Evolutionary conservation across 2,329 filamentous ascomycete genomes (phyloP).

Genomic region (Aspergillus pseudonomiae): DNA sequence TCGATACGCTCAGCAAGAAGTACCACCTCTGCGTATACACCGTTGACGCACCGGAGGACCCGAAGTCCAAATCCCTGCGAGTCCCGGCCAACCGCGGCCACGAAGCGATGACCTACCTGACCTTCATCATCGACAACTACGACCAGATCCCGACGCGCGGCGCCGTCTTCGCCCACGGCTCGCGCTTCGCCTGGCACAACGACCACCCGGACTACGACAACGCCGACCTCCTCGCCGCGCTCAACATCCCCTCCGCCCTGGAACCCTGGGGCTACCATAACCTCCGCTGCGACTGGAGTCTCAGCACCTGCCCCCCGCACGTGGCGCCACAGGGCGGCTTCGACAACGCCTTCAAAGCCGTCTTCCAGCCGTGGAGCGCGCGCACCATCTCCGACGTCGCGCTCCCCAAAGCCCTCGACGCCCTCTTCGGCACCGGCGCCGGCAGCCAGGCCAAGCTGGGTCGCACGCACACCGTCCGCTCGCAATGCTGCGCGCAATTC

Average conservation of each 20-base stretch:
- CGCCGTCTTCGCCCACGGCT: conserved; percentile 49
- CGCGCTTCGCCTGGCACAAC: conserved; percentile 51
- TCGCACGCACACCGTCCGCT: conserved; percentile 44
- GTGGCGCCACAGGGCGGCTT: conserved; percentile 45
- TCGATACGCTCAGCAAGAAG: conserved; percentile 38
- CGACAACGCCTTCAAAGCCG: conserved; percentile 43
- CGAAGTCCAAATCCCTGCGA: conserved; percentile 32
- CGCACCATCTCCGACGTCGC: conserved; percentile 43
- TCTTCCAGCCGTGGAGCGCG: conserved; percentile 48
- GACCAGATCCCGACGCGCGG: conserved; percentile 40
- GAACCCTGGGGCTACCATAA: conserved; percentile 50
- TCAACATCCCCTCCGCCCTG: conserved; percentile 47
- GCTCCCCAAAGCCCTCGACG: conserved; percentile 37
- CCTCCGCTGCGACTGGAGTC: conserved; percentile 55
- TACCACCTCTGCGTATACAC: conserved; percentile 53
- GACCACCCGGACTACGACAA: conserved; percentile 51
- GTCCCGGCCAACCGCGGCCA: conserved; percentile 52
- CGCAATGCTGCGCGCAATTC: conserved; percentile 62
- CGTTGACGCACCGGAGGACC: conserved; percentile 21
- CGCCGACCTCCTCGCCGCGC: conserved; percentile 38
- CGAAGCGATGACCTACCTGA: conserved; percentile 53
- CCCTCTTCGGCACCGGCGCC: conserved; percentile 38
- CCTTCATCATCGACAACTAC: conserved; percentile 53
- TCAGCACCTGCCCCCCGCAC: conserved; percentile 42
- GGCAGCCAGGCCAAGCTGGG: conserved; percentile 1